Percentiles rank a stretch among this genome's conserved stretches.
These are phyloP conservation scores for Sodiomyces alkalinus DNA, from an alignment of 2,329 filamentous ascomycete species.

Conservation along the genomic window DNA sequence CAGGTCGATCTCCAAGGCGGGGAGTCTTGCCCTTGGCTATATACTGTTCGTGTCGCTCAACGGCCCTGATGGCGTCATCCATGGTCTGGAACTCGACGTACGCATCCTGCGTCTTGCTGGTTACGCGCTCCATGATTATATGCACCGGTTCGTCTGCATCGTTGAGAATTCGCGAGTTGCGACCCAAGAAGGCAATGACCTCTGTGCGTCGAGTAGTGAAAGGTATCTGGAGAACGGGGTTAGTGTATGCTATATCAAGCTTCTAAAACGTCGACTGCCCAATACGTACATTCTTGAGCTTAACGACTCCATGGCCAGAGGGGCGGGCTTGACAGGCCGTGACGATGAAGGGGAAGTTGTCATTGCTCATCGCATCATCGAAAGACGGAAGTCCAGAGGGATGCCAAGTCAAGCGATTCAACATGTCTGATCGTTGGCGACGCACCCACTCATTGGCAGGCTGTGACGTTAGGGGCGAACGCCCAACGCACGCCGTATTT, in stretches of 20 bases:
- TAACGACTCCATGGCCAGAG: constrained; percentile 27
- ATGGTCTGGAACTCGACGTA: constrained; percentile 41
- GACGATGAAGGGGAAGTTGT: constrained; percentile 32
- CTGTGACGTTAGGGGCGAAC: too few relatives aligned
- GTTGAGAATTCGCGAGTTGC: constrained; percentile 37
- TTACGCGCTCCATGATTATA: constrained; percentile 49
- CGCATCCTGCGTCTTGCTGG: constrained; percentile 45
- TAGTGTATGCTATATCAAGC: background rate
- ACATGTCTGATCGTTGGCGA: too few relatives aligned
- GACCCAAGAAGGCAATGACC: constrained; percentile 42
- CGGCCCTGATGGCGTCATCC: constrained; percentile 36
- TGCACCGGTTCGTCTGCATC: constrained; percentile 42
- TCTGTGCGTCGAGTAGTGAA: constrained; percentile 37
- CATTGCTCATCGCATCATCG: too few relatives aligned
- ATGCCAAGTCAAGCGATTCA: too few relatives aligned
- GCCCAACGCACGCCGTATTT: too few relatives aligned
- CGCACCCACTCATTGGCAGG: too few relatives aligned
- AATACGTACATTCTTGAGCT: constrained; percentile 32
- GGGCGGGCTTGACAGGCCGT: constrained; percentile 15
- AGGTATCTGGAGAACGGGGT: constrained; percentile 31
- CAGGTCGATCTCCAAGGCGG: constrained; percentile 40
- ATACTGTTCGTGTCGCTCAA: constrained; percentile 30
- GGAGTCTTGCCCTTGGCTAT: constrained; percentile 22
- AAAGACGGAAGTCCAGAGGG: too few relatives aligned
- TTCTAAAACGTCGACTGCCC: background rate